phyloP scores from a whole-genome alignment of 768 basidiomycete genomes.

The Udeniomyces megalosporus region DNA sequence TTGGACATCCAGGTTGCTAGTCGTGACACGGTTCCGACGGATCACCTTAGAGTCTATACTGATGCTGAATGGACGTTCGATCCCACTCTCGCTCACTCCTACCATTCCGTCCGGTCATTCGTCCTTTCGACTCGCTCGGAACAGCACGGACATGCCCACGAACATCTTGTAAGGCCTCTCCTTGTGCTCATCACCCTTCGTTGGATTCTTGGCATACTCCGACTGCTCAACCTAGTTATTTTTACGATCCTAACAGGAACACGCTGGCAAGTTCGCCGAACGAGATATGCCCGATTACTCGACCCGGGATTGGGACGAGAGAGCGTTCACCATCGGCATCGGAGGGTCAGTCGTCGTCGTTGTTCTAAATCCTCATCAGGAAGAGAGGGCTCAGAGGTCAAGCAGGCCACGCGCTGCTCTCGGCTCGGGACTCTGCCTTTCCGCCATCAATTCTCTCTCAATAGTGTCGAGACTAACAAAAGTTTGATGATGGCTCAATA shows the following conservation, averaged over 20 bases:
- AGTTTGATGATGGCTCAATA: constrained; percentile 26
- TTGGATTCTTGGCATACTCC: no score
- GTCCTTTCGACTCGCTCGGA: background rate
- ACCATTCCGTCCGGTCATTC: background rate
- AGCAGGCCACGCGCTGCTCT: no score
- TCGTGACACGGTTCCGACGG: no score
- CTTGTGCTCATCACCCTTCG: no score
- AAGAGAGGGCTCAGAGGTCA: no score
- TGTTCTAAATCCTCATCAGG: background rate
- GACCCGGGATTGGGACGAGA: constrained; percentile 66
- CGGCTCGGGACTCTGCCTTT: no score
- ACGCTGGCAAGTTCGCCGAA: constrained; percentile 74
- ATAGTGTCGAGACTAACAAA: no score
- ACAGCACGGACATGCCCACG: constrained; percentile 87
- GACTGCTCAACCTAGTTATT: no score
- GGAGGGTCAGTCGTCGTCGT: constrained; percentile 56
- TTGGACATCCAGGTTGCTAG: background rate
- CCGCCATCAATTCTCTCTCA: no score
- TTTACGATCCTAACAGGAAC: constrained; percentile 32
- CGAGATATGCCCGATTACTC: constrained; percentile 82
- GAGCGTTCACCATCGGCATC: constrained; percentile 95
- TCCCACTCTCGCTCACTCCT: background rate
- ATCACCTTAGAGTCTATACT: no score
- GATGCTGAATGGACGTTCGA: no score
- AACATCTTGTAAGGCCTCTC: constrained; percentile 39